Evolutionary conservation across 495 filamentous ascomycete genomes (phyloP), one percentile per base, ranked within the genome.

Genomic region (Articulospora tetracladia): DNA sequence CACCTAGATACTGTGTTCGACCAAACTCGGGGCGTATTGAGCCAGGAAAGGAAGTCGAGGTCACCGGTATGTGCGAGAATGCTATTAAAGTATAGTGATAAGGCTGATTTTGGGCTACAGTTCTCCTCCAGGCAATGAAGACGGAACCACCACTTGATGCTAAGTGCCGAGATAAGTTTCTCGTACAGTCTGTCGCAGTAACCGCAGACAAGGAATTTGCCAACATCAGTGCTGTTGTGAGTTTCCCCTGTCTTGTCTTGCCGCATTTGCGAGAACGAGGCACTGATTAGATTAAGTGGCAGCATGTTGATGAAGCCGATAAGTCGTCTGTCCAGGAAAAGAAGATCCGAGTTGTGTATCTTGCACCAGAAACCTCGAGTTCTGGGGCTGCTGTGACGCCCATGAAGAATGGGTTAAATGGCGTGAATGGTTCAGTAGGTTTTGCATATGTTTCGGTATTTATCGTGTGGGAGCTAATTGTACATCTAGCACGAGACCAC

Each of bases 11-110:
- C 76, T 98, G 94, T 70, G 94, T 98, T 30, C 89, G 95, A 59
- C 95, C 95, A 47, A 98, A 98, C 75, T 97, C 93, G 27, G 94
- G 94, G 52, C 88, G 92, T 69, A 92, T 98, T 73, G 91, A 97
- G 68, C 83, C 91, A 20, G 90, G 92, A 53, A 83, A 87, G 68
- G 82, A 88, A 64, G 91, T 97, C 59, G 92, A 97, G 72, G 93
- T 98, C 59, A 88, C 93, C 75, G 93, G 93, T 97, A 78, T 64
- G 83, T 74, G 48, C 49, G 23, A 52, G 19, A 12, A 41, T 7
- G 26, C 25, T 26, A 8, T 22, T 32, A 39, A 17, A 13, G 36
- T 12, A 30, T n/a, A 50, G 58, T 58, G 39, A 20, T 8, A 1
- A 17, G 41, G 23, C 48, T 66, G 19, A 68, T 32, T 24, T 49